Conservation (phyloP, 352 stramenopile genomes). For the Thraustochytrium sp. region DNA sequence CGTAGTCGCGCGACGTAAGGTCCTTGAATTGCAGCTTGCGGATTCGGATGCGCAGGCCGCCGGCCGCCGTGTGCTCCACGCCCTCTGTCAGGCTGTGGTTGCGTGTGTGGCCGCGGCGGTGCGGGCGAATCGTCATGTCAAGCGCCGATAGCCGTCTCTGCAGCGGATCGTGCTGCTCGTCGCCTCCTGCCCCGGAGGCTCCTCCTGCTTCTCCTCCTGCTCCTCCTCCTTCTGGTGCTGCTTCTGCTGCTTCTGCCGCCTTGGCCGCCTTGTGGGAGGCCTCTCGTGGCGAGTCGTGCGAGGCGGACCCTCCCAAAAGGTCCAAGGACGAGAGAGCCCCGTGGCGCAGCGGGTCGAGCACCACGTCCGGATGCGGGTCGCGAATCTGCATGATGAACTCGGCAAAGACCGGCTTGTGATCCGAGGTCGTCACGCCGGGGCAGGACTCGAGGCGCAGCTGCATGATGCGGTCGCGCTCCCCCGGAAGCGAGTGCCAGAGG, state of each 20-base stretch:
- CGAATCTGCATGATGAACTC: constrained; percentile 56
- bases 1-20: constrained; percentile 66
- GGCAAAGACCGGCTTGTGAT: constrained; percentile 71
- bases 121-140: too few relatives aligned
- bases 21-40: constrained; percentile 58
- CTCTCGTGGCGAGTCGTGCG: too few relatives aligned
- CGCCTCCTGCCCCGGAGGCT: too few relatives aligned
- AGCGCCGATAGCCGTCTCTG: too few relatives aligned
- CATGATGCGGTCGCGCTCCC: constrained; percentile 58
- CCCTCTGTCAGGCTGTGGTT: background rate
- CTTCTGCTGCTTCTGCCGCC: background rate
- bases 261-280: too few relatives aligned
- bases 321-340: too few relatives aligned
- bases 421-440: constrained; percentile 64
- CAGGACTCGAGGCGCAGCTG: constrained; percentile 60
- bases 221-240: background rate
- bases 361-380: background rate
- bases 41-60: constrained; percentile 51
- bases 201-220: too few relatives aligned
- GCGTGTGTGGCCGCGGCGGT: too few relatives aligned
- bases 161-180: too few relatives aligned
- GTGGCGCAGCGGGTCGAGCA: too few relatives aligned
- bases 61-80: constrained; percentile 18
- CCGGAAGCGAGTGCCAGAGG: constrained; percentile 68
- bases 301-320: too few relatives aligned